Evolutionary conservation across 2,329 filamentous ascomycete genomes (phyloP).

Genomic region (Aspergillus unguis): DNA sequence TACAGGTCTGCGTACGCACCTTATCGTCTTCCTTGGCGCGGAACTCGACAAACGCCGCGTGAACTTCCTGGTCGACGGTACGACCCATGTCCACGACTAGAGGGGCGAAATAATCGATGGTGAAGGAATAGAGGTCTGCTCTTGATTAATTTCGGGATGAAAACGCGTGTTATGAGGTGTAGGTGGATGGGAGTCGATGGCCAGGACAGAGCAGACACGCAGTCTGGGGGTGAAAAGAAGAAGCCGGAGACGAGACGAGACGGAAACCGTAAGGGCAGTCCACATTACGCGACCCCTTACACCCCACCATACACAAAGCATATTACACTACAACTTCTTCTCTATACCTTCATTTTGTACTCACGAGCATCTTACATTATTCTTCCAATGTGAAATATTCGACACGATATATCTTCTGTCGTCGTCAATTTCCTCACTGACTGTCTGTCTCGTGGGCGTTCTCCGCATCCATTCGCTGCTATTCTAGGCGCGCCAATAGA

Average conservation of each 20-base stretch:
- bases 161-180: constrained; percentile 7
- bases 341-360: not conserved
- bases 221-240: constrained; percentile 17
- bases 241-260: constrained; percentile 17
- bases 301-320: not conserved
- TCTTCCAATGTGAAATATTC: no score
- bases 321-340: not conserved
- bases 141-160: constrained; percentile 16
- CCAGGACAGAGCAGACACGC: constrained; percentile 12
- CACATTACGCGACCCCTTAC: constrained; percentile 23
- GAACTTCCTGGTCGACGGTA: constrained; percentile 52
- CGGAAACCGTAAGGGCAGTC: constrained; percentile 23
- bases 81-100: constrained; percentile 45
- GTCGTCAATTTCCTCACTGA: not conserved
- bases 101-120: constrained; percentile 24
- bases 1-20: constrained; percentile 38
- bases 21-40: constrained; percentile 53
- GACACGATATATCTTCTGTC: not conserved
- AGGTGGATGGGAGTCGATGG: constrained; percentile 15
- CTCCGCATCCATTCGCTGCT: constrained; percentile 4
- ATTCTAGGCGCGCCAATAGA: constrained; percentile 7
- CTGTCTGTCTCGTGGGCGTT: not conserved
- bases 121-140: constrained; percentile 14
- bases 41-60: constrained; percentile 53
- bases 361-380: no score